phyloP scores from a whole-genome alignment of 2,329 filamentous ascomycete species.

The Aureobasidium zeae region DNA sequence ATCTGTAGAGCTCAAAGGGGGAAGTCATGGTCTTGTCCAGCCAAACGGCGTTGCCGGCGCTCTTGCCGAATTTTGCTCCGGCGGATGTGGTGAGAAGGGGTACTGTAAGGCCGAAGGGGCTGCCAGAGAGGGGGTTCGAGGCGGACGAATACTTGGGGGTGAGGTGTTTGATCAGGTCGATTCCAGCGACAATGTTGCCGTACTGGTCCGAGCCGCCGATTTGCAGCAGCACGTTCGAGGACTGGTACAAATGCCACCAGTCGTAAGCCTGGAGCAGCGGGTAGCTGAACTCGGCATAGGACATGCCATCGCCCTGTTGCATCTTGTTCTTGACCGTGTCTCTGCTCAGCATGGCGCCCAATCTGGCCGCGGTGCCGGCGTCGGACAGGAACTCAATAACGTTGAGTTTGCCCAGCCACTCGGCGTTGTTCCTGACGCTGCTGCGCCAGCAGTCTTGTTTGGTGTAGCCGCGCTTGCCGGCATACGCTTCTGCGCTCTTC shows the following conservation, averaged over 20 bases:
- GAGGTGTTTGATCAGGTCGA: slow-evolving; percentile 73
- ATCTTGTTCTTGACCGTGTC: slow-evolving; percentile 87
- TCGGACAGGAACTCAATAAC: slow-evolving; percentile 67
- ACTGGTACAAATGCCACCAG: slow-evolving; percentile 81
- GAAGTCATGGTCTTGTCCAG: slow-evolving; percentile 72
- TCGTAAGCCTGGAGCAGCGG: slow-evolving; percentile 93
- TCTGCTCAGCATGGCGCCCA: slow-evolving; percentile 79
- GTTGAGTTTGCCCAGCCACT: slow-evolving; percentile 66
- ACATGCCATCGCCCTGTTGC: slow-evolving; percentile 83
- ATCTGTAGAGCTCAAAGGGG: slow-evolving; percentile 78
- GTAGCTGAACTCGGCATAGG: slow-evolving; percentile 86
- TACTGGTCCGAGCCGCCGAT: slow-evolving; percentile 94
- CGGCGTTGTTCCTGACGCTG: slow-evolving; percentile 57
- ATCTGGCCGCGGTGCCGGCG: slow-evolving; percentile 62
- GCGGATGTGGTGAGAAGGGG: slow-evolving; percentile 78
- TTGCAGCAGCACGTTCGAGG: slow-evolving; percentile 67
- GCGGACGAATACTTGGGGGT: slow-evolving; percentile 31
- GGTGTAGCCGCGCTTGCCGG: slow-evolving; percentile 54
- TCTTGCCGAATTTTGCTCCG: slow-evolving; percentile 91
- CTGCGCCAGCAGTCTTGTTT: slow-evolving; percentile 57
- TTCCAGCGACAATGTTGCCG: slow-evolving; percentile 87
- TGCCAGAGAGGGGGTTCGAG: slow-evolving; percentile 29
- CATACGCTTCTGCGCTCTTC: slow-evolving; percentile 59
- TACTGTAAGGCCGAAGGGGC: slow-evolving; percentile 83
- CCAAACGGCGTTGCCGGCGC: slow-evolving; percentile 88